phyloP scores from a whole-genome alignment of 129 eudicot species.

The Helichrysum umbraculigerum region DNA sequence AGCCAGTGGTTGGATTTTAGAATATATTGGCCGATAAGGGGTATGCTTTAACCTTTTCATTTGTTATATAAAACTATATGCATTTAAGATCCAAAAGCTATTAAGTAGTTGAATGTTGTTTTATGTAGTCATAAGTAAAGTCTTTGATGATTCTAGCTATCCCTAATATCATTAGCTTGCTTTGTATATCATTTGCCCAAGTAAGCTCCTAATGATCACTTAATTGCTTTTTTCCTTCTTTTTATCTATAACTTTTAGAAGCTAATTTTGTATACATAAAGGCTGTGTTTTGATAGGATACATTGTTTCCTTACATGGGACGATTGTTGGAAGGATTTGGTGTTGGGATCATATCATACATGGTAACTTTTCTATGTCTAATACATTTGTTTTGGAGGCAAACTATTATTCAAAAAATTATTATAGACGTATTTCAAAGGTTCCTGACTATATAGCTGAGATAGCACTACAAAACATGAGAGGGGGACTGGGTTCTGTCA shows the following conservation, averaged over 20 bases:
- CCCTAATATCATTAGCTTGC: constrained; percentile 46
- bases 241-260: background rate
- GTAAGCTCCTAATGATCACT: constrained; percentile 24
- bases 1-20: constrained; percentile 92
- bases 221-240: background rate
- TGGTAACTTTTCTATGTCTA: constrained; percentile 43
- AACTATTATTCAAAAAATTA: background rate
- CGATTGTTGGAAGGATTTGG: constrained; percentile 97
- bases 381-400: constrained; percentile 16
- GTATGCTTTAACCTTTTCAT: constrained; percentile 33
- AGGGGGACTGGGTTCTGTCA: too few species aligned
- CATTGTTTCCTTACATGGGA: constrained; percentile 93
- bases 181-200: constrained; percentile 41
- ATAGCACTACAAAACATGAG: background rate
- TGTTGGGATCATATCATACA: constrained; percentile 88
- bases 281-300: constrained; percentile 45
- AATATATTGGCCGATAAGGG: constrained; percentile 96
- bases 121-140: constrained; percentile 28
- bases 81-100: background rate
- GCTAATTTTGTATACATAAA: background rate
- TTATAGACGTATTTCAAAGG: constrained; percentile 44
- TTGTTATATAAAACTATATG: background rate
- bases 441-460: constrained; percentile 98
- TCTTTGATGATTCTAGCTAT: constrained; percentile 49
- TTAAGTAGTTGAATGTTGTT: background rate